A percentile compares a stretch with the other conserved stretches of the same genome.
These are phyloP conservation scores for Diaporthe citrichinensis DNA, from an alignment of 2,329 filamentous ascomycete species.

Conservation along the genomic window DNA sequence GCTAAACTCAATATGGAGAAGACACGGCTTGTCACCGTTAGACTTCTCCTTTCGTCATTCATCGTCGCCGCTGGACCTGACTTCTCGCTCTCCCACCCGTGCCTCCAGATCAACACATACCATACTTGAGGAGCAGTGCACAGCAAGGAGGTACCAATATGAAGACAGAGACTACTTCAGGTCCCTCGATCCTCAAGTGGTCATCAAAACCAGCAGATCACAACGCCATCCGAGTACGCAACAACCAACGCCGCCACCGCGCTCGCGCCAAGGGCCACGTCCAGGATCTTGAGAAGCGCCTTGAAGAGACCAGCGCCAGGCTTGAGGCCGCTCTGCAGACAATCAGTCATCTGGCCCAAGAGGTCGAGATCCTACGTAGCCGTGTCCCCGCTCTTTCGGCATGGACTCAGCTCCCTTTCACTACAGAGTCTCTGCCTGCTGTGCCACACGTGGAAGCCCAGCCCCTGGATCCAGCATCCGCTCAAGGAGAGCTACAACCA, in stretches of 20 bases:
- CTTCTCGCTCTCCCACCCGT: background rate
- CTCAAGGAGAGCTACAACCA: background rate
- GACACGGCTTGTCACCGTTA: slow-evolving; percentile 45
- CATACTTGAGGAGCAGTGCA: background rate
- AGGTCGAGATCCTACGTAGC: slow-evolving; percentile 33
- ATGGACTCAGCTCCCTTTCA: background rate
- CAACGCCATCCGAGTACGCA: slow-evolving; percentile 57
- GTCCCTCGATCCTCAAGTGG: slow-evolving; percentile 44
- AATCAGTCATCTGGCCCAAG: slow-evolving; percentile 29
- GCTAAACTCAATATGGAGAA: slow-evolving; percentile 40
- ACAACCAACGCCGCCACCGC: slow-evolving; percentile 66
- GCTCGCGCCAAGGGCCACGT: slow-evolving; percentile 58
- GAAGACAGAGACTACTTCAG: background rate
- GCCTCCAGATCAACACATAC: background rate
- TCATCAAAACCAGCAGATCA: slow-evolving; percentile 49
- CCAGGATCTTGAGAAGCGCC: slow-evolving; percentile 52
- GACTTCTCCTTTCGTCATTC: slow-evolving; percentile 32
- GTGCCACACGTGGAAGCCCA: background rate
- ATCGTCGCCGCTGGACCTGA: slow-evolving; percentile 35
- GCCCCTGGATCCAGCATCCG: background rate
- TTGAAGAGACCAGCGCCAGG: slow-evolving; percentile 43
- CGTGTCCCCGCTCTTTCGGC: no score
- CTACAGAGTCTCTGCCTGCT: no score
- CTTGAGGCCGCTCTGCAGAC: slow-evolving; percentile 45
- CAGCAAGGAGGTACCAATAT: background rate